Percentiles rank a stretch among this genome's conserved stretches.
Evolutionary conservation across 2,329 filamentous ascomycete genomes (phyloP).

Genomic region (Corniculantispora saksenae): DNA sequence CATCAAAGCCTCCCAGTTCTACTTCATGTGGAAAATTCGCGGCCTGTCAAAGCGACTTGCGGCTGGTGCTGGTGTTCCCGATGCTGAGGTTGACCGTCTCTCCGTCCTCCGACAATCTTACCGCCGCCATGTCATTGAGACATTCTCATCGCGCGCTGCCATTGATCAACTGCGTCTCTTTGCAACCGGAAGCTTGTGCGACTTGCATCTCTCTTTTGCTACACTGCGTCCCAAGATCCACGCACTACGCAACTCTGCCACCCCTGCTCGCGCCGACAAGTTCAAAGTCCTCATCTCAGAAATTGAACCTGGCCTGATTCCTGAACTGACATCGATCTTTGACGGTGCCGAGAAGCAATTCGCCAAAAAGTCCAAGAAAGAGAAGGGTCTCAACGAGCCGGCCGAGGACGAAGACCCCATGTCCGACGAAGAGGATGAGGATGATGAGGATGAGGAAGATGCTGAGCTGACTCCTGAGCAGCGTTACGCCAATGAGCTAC

Average conservation of each 20-base stretch:
- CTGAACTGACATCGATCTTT: constrained; percentile 76
- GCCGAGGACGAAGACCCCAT: constrained; percentile 74
- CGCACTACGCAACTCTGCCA: constrained; percentile 34
- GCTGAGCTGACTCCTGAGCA: constrained; percentile 57
- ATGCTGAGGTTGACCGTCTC: constrained; percentile 62
- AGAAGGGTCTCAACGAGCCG: constrained; percentile 58
- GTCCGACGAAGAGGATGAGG: constrained; percentile 60
- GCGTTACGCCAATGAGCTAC: constrained; percentile 64
- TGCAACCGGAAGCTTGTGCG: constrained; percentile 75
- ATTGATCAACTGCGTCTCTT: constrained; percentile 78
- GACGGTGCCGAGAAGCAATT: constrained; percentile 73
- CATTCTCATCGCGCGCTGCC: constrained; percentile 65
- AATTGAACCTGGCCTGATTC: constrained; percentile 62
- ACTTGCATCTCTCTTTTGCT: constrained; percentile 78
- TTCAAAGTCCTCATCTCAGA: constrained; percentile 61
- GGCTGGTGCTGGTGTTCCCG: constrained; percentile 55
- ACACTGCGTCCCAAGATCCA: constrained; percentile 62
- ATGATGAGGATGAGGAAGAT: constrained; percentile 57
- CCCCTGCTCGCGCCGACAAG: constrained; percentile 31
- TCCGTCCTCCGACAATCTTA: constrained; percentile 57
- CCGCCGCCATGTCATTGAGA: constrained; percentile 64
- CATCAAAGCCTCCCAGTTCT: constrained; percentile 77
- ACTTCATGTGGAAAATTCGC: constrained; percentile 92
- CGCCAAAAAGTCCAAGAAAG: constrained; percentile 67
- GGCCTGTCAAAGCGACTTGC: constrained; percentile 57